Conservation (phyloP, 1,284 basidiomycete species). For the Pseudozyma sp. region DNA sequence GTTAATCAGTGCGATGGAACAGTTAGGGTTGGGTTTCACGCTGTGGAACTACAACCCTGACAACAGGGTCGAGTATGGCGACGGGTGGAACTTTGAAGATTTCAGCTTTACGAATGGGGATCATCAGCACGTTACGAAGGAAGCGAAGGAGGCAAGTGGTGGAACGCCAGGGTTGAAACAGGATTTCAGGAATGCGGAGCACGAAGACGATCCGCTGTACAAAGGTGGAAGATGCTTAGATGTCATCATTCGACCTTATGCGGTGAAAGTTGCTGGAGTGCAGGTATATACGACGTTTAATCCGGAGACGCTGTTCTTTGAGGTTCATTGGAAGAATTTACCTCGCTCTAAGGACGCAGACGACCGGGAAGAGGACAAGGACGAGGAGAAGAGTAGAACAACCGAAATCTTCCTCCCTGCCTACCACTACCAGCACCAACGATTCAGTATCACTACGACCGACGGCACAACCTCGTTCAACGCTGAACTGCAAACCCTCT, state of each 20-base stretch:
- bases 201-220: slow-evolving; percentile 76
- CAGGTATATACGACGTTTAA: slow-evolving; percentile 59
- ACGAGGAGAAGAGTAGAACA: slow-evolving; percentile 4
- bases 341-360: slow-evolving; percentile 4
- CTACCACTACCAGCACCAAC: slow-evolving; percentile 42
- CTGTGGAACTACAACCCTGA: slow-evolving; percentile 95
- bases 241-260: slow-evolving; percentile 73
- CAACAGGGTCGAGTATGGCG: slow-evolving; percentile 82
- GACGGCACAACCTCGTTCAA: slow-evolving; percentile 37
- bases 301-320: slow-evolving; percentile 47
- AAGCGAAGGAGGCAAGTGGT: neutral
- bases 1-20: slow-evolving; percentile 66
- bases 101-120: slow-evolving; percentile 81
- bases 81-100: slow-evolving; percentile 90
- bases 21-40: slow-evolving; percentile 64
- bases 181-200: slow-evolving; percentile 50
- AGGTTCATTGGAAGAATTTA: slow-evolving; percentile 61
- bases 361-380: slow-evolving; percentile 11
- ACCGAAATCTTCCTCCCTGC: slow-evolving; percentile 61
- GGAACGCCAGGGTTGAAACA: slow-evolving; percentile 28
- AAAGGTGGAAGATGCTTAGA: slow-evolving; percentile 82
- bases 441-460: slow-evolving; percentile 38
- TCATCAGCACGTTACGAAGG: slow-evolving; percentile 1
- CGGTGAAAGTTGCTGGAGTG: slow-evolving; percentile 66
- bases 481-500: slow-evolving; percentile 51